A percentile compares a stretch with the other conserved stretches of the same genome.
These are phyloP conservation scores for Drechslerella dactyloides DNA, from an alignment of 2,329 filamentous ascomycete species.

Conservation along the genomic window DNA sequence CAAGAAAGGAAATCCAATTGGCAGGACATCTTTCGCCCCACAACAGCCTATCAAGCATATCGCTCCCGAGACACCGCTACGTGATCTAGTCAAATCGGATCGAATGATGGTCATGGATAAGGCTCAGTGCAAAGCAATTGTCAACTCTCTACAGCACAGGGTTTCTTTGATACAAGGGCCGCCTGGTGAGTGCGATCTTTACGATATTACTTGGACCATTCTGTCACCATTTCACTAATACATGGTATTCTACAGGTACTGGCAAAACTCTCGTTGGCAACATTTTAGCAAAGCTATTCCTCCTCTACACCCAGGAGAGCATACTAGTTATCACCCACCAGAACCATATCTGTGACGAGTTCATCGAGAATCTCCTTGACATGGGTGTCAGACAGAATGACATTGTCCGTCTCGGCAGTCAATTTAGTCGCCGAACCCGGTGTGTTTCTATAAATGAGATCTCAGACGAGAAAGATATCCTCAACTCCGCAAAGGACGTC, in stretches of 20 bases:
- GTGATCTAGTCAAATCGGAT: conserved; percentile 14
- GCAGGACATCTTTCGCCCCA: conserved; percentile 29
- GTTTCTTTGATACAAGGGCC: conserved; percentile 71
- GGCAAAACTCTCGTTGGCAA: conserved; percentile 76
- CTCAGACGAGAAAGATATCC: conserved; percentile 21
- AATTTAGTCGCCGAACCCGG: conserved; percentile 61
- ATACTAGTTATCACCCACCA: conserved; percentile 73
- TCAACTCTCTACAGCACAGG: conserved; percentile 63
- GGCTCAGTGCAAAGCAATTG: conserved; percentile 66
- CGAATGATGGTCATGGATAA: conserved; percentile 60
- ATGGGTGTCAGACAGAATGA: conserved; percentile 63
- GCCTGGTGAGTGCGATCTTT: conserved; percentile 65
- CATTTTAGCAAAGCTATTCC: conserved; percentile 65
- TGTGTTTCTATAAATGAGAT: conserved; percentile 55
- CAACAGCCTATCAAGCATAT: conserved; percentile 53
- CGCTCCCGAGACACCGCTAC: conserved; percentile 44
- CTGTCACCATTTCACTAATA: not conserved
- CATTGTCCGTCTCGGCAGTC: conserved; percentile 71
- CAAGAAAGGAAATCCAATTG: conserved; percentile 37
- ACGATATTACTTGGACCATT: not conserved
- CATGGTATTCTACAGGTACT: conserved; percentile 64
- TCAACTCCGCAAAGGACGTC: conserved; percentile 13
- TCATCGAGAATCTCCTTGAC: conserved; percentile 69
- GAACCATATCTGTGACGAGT: conserved; percentile 71
- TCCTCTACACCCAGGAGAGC: conserved; percentile 61